Conservation (phyloP, 225 moss, liverwort and hornwort species). For the Pseudisothecium myosuroides region DNA sequence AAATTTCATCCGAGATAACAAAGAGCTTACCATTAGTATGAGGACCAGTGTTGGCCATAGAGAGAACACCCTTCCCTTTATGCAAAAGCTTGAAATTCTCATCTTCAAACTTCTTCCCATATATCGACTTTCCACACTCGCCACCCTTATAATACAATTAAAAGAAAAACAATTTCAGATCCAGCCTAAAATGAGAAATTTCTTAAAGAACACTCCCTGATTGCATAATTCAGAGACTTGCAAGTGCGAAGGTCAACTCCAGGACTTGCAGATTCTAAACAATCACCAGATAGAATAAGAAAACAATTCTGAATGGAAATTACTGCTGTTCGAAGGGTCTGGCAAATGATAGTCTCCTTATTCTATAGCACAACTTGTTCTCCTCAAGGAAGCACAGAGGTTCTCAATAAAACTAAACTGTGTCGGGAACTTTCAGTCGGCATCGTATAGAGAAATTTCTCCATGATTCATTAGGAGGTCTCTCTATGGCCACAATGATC, state of each 20-base stretch:
- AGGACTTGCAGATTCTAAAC: not conserved
- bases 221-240: not conserved
- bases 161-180: not conserved
- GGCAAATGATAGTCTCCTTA: not conserved
- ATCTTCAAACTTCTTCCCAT: conserved; percentile 73
- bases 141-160: conserved; percentile 31
- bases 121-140: conserved; percentile 75
- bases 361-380: not conserved
- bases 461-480: not conserved
- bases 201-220: not conserved
- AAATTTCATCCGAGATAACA: not conserved
- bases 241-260: not conserved
- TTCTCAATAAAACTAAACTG: not conserved
- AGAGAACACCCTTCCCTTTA: conserved; percentile 59
- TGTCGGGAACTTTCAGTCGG: not conserved
- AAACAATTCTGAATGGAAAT: not conserved
- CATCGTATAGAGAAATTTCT: not conserved
- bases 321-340: not conserved
- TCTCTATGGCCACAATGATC: not conserved
- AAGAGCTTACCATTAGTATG: conserved; percentile 53
- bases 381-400: not conserved
- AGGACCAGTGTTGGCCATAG: conserved; percentile 77
- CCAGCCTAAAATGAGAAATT: not conserved
- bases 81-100: conserved; percentile 75
- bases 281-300: not conserved